Conservation (phyloP, 495 filamentous ascomycete genomes). For the Pseudomonodictys pantanalensis region DNA sequence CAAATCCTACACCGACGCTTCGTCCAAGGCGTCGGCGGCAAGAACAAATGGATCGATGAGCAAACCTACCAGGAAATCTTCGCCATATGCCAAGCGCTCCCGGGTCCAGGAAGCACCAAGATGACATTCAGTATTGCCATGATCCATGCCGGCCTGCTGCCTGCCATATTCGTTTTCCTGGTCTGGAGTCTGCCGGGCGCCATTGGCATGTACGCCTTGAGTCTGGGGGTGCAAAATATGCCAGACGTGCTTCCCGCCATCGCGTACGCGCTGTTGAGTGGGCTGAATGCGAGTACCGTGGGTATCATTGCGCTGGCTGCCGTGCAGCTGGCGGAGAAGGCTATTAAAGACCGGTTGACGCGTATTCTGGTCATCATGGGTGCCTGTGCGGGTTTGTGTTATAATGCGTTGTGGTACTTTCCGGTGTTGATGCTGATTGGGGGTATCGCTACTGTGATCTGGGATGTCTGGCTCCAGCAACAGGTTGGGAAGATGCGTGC, state of each 20-base stretch:
- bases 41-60: conserved; percentile 70
- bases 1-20: conserved; percentile 66
- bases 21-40: conserved; percentile 51
- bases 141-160: conserved; percentile 60
- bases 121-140: conserved; percentile 73
- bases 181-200: conserved; percentile 78
- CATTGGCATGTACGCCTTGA: conserved; percentile 70
- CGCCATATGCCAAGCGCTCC: conserved; percentile 71
- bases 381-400: conserved; percentile 66
- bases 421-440: conserved; percentile 67
- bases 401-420: conserved; percentile 82
- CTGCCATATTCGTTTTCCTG: conserved; percentile 62
- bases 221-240: conserved; percentile 64
- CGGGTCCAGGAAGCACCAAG: conserved; percentile 75
- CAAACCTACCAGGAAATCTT: conserved; percentile 84
- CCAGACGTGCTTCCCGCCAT: conserved; percentile 57
- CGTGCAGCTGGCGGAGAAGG: conserved; percentile 68
- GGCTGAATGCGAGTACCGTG: conserved; percentile 74
- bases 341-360: conserved; percentile 70
- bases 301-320: conserved; percentile 78
- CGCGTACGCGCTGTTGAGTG: conserved; percentile 73
- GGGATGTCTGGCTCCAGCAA: conserved; percentile 59
- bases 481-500: conserved; percentile 32
- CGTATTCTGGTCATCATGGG: conserved; percentile 68
- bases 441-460: conserved; percentile 53